Percentiles rank a stretch among this genome's conserved stretches.
Evolutionary conservation across 2,329 filamentous ascomycete genomes (phyloP).

Genomic region (Chrysoporthe puriensis): DNA sequence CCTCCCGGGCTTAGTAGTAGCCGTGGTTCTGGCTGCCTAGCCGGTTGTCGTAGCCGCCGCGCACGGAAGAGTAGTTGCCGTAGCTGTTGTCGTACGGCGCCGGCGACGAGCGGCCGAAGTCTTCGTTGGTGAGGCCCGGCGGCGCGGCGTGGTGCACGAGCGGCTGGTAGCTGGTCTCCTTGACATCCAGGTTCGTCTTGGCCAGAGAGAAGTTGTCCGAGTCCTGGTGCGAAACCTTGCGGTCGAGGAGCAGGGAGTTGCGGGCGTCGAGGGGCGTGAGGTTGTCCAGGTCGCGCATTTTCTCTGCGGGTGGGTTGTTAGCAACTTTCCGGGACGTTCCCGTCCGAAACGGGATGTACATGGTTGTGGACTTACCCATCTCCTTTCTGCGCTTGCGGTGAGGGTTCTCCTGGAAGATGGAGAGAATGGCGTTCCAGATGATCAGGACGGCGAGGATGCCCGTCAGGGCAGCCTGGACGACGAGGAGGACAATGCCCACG

Average conservation of each 20-base stretch:
- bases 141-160: constrained; percentile 48
- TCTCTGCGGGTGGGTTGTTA: constrained; percentile 60
- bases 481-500: constrained; percentile 89
- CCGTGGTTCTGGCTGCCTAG: constrained; percentile 14
- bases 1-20: constrained; percentile 13
- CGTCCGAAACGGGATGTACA: background rate
- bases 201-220: constrained; percentile 50
- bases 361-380: constrained; percentile 67
- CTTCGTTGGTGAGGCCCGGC: constrained; percentile 33
- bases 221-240: constrained; percentile 39
- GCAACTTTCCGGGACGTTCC: constrained; percentile 20
- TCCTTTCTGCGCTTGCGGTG: constrained; percentile 88
- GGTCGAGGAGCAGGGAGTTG: constrained; percentile 80
- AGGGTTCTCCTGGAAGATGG: constrained; percentile 84
- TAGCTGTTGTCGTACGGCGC: constrained; percentile 22
- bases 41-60: constrained; percentile 18
- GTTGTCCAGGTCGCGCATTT: constrained; percentile 76
- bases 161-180: constrained; percentile 29
- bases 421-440: constrained; percentile 82
- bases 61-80: constrained; percentile 13
- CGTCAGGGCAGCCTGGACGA: constrained; percentile 84
- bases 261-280: constrained; percentile 86
- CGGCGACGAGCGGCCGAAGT: constrained; percentile 20
- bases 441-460: constrained; percentile 85
- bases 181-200: constrained; percentile 43